These are phyloP conservation scores for Plasmopara viticola DNA, from an alignment of 352 stramenopile genomes.

Conservation along the genomic window DNA sequence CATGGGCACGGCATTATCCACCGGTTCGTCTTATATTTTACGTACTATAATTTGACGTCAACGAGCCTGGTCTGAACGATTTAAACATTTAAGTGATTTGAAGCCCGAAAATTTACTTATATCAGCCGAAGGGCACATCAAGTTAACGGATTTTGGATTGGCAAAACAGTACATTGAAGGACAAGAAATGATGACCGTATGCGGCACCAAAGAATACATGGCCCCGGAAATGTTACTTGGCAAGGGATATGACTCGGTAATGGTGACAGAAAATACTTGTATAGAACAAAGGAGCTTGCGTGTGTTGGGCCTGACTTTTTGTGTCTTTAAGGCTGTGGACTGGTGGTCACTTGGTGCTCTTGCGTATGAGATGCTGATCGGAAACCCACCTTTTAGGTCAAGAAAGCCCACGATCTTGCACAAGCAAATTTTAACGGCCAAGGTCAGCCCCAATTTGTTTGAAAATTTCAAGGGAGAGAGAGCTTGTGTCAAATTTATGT, in stretches of 20 bases:
- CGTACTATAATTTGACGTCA: neutral
- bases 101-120: conserved; percentile 92
- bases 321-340: conserved; percentile 49
- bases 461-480: neutral
- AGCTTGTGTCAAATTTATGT: neutral
- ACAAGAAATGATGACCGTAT: conserved; percentile 68
- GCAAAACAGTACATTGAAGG: conserved; percentile 67
- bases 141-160: conserved; percentile 90
- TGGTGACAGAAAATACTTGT: neutral
- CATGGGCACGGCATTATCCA: conserved; percentile 80
- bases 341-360: conserved; percentile 83
- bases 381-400: conserved; percentile 62
- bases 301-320: conserved; percentile 4
- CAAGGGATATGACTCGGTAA: conserved; percentile 75
- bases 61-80: neutral
- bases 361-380: conserved; percentile 74
- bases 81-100: conserved; percentile 54
- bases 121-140: conserved; percentile 83
- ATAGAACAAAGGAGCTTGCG: neutral
- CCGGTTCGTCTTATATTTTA: conserved; percentile 31
- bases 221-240: conserved; percentile 77
- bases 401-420: conserved; percentile 69
- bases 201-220: conserved; percentile 85
- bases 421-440: conserved; percentile 71
- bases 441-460: conserved; percentile 23